Percentiles rank a stretch among this genome's conserved stretches.
These are phyloP conservation scores for Thraustochytrium sp. DNA, from an alignment of 352 stramenopile species.

Conservation along the genomic window DNA sequence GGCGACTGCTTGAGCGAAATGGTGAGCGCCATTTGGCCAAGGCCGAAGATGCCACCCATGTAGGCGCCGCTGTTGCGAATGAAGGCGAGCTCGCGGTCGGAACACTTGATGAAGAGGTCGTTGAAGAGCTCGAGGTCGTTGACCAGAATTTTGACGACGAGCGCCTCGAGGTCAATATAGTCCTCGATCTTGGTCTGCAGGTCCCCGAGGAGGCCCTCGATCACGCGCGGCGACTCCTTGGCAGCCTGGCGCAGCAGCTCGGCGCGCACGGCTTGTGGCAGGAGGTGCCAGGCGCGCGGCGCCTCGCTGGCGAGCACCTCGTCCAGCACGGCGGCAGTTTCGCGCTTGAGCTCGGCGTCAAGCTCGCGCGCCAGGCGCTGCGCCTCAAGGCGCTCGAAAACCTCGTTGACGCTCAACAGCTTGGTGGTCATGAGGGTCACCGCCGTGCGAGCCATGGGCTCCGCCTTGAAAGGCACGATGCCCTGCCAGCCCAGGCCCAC, in stretches of 20 bases:
- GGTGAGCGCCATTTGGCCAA: constrained; percentile 48
- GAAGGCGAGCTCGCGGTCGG: constrained; percentile 78
- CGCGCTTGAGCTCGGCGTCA: constrained; percentile 1
- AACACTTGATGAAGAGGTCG: constrained; percentile 82
- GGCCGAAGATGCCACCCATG: constrained; percentile 71
- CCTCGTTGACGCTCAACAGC: constrained; percentile 79
- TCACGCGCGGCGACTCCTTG: not conserved
- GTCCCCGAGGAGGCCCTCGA: constrained; percentile 66
- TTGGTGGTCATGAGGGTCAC: constrained; percentile 86
- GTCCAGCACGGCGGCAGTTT: not conserved
- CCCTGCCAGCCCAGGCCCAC: constrained; percentile 85
- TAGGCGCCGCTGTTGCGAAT: constrained; percentile 79
- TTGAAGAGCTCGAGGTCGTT: constrained; percentile 81
- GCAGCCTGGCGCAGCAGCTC: not conserved
- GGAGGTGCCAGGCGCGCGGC: not conserved
- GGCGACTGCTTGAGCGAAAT: constrained; percentile 46
- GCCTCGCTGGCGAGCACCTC: not conserved
- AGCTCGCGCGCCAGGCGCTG: constrained; percentile 56
- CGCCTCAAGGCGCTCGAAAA: constrained; percentile 76
- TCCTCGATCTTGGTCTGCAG: constrained; percentile 83
- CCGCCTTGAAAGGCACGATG: constrained; percentile 91
- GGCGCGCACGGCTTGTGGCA: not conserved
- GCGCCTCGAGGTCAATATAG: constrained; percentile 81
- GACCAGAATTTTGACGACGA: constrained; percentile 80
- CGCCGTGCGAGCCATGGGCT: constrained; percentile 89